Evolutionary conservation across 2,329 filamentous ascomycete genomes (phyloP).

Genomic region (Xylaria sp.): DNA sequence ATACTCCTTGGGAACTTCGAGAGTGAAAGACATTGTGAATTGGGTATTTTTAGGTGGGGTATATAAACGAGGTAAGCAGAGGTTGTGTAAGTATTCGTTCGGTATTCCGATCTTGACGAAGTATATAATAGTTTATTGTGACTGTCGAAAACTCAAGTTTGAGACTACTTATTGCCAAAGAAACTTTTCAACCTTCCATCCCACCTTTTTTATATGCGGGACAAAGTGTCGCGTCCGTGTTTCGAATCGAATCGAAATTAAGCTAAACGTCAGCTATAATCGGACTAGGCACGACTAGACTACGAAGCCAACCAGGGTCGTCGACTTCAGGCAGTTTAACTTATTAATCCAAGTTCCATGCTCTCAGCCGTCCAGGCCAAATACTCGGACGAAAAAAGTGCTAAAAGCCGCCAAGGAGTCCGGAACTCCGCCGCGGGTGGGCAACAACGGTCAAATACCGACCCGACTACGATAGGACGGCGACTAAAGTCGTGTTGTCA

Average conservation of each 20-base stretch:
- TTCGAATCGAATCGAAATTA: constrained; percentile 9
- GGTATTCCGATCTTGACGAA: not conserved
- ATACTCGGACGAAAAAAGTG: not conserved
- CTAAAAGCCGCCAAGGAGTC: not conserved
- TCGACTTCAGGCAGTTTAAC: constrained; percentile 1
- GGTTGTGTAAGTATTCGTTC: not conserved
- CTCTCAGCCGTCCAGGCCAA: not conserved
- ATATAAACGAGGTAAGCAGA: not conserved
- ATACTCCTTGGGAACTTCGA: constrained; percentile 61
- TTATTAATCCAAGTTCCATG: constrained; percentile 16
- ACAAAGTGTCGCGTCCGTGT: constrained; percentile 20
- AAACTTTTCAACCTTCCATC: not conserved
- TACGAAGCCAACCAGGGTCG: constrained; percentile 9
- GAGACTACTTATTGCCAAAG: not conserved
- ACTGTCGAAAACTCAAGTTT: not conserved
- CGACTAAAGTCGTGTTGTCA: not conserved
- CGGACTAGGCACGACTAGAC: constrained; percentile 10
- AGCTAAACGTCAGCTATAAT: not conserved
- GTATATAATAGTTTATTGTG: not conserved
- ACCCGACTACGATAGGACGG: constrained; percentile 11
- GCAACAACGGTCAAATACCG: constrained; percentile 21
- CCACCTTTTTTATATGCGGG: constrained; percentile 26
- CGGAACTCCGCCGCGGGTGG: constrained; percentile 21
- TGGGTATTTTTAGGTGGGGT: not conserved
- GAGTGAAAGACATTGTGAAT: constrained; percentile 55